Conservation (phyloP, 2,329 filamentous ascomycete species). For the Trichoderma endophyticum region DNA sequence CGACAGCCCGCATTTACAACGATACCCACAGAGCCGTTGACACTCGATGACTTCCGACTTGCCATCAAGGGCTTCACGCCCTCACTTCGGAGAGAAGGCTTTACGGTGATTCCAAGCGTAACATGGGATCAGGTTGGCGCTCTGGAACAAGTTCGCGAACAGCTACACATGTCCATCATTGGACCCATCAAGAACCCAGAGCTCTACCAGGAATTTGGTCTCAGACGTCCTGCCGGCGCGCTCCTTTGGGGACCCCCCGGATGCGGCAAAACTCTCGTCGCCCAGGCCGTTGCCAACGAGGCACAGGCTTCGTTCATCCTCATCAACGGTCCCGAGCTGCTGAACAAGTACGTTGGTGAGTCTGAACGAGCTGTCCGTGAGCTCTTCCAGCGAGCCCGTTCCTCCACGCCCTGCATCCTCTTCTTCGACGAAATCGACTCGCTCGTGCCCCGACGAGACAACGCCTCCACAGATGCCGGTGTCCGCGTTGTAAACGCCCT, state of each 20-base stretch:
- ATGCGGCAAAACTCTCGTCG: slow-evolving; percentile 93
- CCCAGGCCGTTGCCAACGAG: slow-evolving; percentile 94
- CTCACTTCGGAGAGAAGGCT: slow-evolving; percentile 83
- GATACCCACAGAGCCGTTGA: slow-evolving; percentile 18
- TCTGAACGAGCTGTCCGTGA: slow-evolving; percentile 90
- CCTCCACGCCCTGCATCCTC: slow-evolving; percentile 85
- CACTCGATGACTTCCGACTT: slow-evolving; percentile 59
- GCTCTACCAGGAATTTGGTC: slow-evolving; percentile 71
- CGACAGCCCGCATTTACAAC: slow-evolving; percentile 14
- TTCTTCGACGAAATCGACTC: slow-evolving; percentile 99
- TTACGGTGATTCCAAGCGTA: slow-evolving; percentile 88
- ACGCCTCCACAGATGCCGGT: slow-evolving; percentile 74
- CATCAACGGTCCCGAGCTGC: slow-evolving; percentile 90
- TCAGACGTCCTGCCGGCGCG: slow-evolving; percentile 78
- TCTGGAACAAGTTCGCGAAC: slow-evolving; percentile 71
- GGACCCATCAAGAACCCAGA: slow-evolving; percentile 82
- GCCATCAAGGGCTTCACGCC: slow-evolving; percentile 62
- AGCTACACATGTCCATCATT: slow-evolving; percentile 82
- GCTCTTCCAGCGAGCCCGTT: slow-evolving; percentile 83
- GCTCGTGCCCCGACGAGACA: slow-evolving; percentile 79
- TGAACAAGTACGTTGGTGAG: slow-evolving; percentile 98
- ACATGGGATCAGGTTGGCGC: slow-evolving; percentile 93
- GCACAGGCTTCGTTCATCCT: slow-evolving; percentile 97
- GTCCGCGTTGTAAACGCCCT: slow-evolving; percentile 92
- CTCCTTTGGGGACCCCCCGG: slow-evolving; percentile 95